Base-by-base conservation (phyloP, 1,139 yeast species). In the Nakaseomyces sp. region DNA sequence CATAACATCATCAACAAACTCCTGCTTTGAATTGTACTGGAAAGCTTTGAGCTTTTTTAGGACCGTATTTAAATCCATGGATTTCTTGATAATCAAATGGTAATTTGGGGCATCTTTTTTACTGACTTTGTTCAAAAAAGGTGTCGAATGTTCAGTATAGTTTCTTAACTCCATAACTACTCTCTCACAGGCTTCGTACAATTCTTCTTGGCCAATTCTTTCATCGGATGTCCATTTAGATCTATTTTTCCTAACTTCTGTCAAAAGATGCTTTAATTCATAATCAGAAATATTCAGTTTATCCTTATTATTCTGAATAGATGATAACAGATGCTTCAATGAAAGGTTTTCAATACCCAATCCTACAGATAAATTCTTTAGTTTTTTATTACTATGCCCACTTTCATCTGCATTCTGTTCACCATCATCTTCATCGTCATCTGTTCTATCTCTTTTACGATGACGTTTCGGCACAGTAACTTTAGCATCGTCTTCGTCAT, bases 141-240 rank as follows among this genome's bases (percentile, higher is more conserved):
- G 96, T 0, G 97, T 88, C 0, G 97, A 89, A 64, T 91, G 97
- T 58, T 91, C 97, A 0, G 98, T 91, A 53, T 83, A 87, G 9
- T 93, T 87, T 57, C 98, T 73, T 36, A 93, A 69, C 56, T 93
- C 98, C 50, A 81, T 68, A 0, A 89, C 91, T 1, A 91, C 98
- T 58, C 87, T 89, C 57, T 93, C 98, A 56, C 96, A 91, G 0
- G 96, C 96, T 55, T 93, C 98, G 58, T 91, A 93, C 15, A 93
- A 71, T 61, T 93, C 99, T 61, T 93, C 99, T 63, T 93, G 99
- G 3, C 98, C 98, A 35, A 91, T 80, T 49, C 86, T 74, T 47
- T 89, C 96, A 60, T 91, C 96, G 48, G 86, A 86, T 5, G 80
- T 95, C 99, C 98, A 93, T 64, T 93, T 91, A 0, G 97, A 94